phyloP scores from a whole-genome alignment of 345 rosid species.

The Anastatica hierochuntica region DNA sequence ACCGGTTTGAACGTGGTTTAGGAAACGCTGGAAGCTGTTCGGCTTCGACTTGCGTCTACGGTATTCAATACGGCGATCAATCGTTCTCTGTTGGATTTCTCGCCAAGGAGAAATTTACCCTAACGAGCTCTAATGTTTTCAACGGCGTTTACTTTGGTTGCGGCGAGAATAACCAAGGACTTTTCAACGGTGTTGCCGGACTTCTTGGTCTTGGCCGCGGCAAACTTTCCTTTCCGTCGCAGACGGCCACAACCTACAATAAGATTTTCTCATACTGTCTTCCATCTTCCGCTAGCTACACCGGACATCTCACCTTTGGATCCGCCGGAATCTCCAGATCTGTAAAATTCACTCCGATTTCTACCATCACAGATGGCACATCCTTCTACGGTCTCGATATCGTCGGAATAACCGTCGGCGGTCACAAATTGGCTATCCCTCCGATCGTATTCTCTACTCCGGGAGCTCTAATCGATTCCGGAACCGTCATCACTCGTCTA shows the following conservation, averaged over 20 bases:
- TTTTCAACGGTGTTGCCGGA: slow-evolving; percentile 66
- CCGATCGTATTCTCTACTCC: too few species aligned
- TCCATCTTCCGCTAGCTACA: slow-evolving; percentile 51
- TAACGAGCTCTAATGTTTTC: slow-evolving; percentile 41
- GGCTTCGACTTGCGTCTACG: slow-evolving; percentile 55
- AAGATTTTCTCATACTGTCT: slow-evolving; percentile 79
- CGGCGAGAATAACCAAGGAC: slow-evolving; percentile 70
- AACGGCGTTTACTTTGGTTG: slow-evolving; percentile 57
- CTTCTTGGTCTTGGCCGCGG: slow-evolving; percentile 80
- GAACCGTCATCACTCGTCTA: too few species aligned
- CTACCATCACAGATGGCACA: too few species aligned
- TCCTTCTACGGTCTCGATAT: too few species aligned
- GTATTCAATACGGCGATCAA: slow-evolving; percentile 66
- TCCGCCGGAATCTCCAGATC: too few species aligned
- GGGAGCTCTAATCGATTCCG: too few species aligned
- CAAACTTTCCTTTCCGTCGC: slow-evolving; percentile 52
- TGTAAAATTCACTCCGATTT: too few species aligned
- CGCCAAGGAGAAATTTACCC: slow-evolving; percentile 46
- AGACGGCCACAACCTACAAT: slow-evolving; percentile 47
- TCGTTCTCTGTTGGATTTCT: slow-evolving; percentile 64
- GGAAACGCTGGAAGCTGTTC: too few species aligned
- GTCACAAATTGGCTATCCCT: too few species aligned
- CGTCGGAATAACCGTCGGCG: too few species aligned
- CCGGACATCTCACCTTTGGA: slow-evolving; percentile 72
- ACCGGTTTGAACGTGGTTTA: too few species aligned